These are phyloP conservation scores for Neurospora sp. DNA, from an alignment of 495 filamentous ascomycete genomes.

Conservation along the genomic window DNA sequence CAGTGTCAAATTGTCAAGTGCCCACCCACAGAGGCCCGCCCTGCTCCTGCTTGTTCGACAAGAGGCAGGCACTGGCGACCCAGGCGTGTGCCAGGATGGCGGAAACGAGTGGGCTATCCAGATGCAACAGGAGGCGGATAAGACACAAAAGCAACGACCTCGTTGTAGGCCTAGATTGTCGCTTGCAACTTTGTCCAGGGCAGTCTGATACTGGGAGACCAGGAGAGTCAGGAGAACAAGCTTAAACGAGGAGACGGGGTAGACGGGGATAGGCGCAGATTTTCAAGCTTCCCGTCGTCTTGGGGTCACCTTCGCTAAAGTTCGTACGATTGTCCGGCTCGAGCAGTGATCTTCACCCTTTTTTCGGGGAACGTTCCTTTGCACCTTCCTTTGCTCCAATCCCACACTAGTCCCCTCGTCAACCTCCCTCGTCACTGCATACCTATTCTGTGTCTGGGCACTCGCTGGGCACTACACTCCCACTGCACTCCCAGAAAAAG, in stretches of 20 bases:
- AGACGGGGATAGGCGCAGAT: background rate
- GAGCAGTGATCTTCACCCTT: background rate
- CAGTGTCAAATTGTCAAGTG: background rate
- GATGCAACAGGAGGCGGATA: background rate
- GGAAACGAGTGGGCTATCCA: background rate
- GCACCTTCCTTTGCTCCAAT: background rate
- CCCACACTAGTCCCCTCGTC: background rate
- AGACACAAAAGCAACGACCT: too few species aligned
- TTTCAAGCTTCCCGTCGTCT: background rate
- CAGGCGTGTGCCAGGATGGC: background rate
- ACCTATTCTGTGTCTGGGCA: background rate
- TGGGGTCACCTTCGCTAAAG: background rate
- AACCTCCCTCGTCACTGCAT: background rate
- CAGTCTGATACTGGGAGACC: background rate
- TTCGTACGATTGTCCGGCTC: background rate
- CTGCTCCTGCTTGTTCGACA: background rate
- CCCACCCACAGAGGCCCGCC: background rate
- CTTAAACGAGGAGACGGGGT: background rate
- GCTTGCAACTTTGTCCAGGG: background rate
- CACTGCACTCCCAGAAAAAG: background rate
- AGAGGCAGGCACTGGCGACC: background rate
- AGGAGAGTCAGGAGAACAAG: background rate
- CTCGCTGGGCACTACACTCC: background rate
- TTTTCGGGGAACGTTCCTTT: background rate
- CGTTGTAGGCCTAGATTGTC: background rate